Conservation (phyloP, 441 rosid species). For the Brassica balearica region DNA sequence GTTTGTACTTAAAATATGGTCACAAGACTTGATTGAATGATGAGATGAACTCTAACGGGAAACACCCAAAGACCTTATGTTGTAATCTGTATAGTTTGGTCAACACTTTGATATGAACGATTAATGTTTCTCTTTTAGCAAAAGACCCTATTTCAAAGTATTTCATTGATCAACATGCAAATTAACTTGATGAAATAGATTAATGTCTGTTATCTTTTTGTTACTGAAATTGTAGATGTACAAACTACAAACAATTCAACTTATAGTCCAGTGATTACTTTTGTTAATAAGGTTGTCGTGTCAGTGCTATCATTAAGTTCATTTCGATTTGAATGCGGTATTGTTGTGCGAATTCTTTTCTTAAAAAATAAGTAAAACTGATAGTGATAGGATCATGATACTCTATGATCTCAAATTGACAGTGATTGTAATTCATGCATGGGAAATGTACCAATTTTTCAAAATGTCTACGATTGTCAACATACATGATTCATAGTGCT, state of each 20-base stretch:
- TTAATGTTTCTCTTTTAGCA: not conserved
- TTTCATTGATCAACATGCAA: not conserved
- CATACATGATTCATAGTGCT: not conserved
- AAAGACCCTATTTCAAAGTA: not conserved
- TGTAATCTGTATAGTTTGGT: constrained; percentile 40
- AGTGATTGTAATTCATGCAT: constrained; percentile 7
- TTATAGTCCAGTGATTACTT: not conserved
- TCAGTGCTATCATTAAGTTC: not conserved
- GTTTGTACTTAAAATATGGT: constrained; percentile 39
- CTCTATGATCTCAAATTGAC: constrained; percentile 1
- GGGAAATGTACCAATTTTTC: not conserved
- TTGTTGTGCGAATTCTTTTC: not conserved
- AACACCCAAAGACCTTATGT: constrained; percentile 22
- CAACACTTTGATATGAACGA: not conserved
- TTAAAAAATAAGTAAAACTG: not conserved
- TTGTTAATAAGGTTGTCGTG: not conserved
- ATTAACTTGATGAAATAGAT: not conserved
- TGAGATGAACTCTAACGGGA: constrained; percentile 37
- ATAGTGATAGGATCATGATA: constrained; percentile 1
- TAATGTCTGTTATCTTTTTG: constrained; percentile 2
- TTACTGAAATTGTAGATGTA: not conserved
- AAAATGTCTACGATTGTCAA: constrained; percentile 4
- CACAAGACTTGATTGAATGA: constrained; percentile 19
- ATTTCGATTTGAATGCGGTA: constrained; percentile 1
- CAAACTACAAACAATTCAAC: constrained; percentile 1